Evolutionary conservation across 495 filamentous ascomycete species (phyloP).

Genomic region (Bathelium albidoporum): DNA sequence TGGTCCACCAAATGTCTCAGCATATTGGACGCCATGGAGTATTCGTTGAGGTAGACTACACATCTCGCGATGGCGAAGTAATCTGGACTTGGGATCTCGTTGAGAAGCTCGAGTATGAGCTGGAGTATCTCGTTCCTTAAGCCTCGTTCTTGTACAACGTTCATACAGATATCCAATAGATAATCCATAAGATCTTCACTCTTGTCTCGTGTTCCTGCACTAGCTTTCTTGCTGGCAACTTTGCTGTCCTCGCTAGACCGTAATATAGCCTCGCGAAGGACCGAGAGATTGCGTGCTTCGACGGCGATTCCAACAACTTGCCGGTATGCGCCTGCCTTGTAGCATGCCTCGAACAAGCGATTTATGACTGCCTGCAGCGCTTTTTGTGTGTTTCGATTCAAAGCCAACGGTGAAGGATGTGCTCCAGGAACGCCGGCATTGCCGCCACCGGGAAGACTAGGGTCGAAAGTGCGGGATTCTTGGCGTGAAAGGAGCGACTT

Average conservation of each 20-base stretch:
- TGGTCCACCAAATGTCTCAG: slow-evolving; percentile 72
- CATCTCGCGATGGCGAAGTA: slow-evolving; percentile 98
- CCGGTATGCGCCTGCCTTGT: slow-evolving; percentile 74
- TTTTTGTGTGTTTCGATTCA: slow-evolving; percentile 50
- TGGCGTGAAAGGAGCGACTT: slow-evolving; percentile 85
- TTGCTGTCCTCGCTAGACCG: slow-evolving; percentile 71
- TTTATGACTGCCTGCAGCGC: slow-evolving; percentile 75
- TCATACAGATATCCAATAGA: slow-evolving; percentile 91
- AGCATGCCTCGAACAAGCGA: slow-evolving; percentile 82
- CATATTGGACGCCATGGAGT: slow-evolving; percentile 82
- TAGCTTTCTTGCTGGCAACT: slow-evolving; percentile 43
- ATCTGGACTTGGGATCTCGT: slow-evolving; percentile 80
- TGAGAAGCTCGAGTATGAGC: slow-evolving; percentile 77
- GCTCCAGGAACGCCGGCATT: slow-evolving; percentile 43
- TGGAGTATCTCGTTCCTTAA: slow-evolving; percentile 77
- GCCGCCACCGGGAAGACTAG: slow-evolving; percentile 42
- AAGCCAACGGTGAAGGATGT: slow-evolving; percentile 43
- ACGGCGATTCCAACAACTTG: slow-evolving; percentile 99
- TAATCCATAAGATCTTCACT: slow-evolving; percentile 97
- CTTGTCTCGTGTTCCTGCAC: slow-evolving; percentile 19
- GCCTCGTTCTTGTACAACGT: slow-evolving; percentile 85
- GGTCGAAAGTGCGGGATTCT: slow-evolving; percentile 50
- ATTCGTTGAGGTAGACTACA: slow-evolving; percentile 89
- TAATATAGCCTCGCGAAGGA: slow-evolving; percentile 78
- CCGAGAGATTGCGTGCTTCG: slow-evolving; percentile 85